phyloP scores from a whole-genome alignment of 495 filamentous ascomycete genomes.

The Daldinia bambusicola region DNA sequence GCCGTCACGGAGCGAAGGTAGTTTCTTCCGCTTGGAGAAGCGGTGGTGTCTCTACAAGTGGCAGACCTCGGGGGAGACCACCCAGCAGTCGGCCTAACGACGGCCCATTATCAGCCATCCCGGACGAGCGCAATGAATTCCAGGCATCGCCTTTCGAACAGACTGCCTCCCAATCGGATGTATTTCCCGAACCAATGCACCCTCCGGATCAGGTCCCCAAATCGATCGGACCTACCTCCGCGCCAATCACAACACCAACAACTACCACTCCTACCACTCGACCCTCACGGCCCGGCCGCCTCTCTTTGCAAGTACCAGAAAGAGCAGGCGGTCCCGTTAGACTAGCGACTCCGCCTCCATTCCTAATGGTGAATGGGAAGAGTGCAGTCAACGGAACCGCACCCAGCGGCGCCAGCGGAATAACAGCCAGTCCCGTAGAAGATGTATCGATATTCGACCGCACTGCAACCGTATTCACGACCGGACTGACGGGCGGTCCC shows the following conservation, averaged over 20 bases:
- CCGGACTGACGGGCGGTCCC: conserved; percentile 23
- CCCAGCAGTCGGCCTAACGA: conserved; percentile 76
- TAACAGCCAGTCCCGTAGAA: conserved; percentile 29
- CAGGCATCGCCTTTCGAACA: conserved; percentile 45
- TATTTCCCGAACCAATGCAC: conserved; percentile 36
- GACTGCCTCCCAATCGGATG: conserved; percentile 26
- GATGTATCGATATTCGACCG: conserved; percentile 43
- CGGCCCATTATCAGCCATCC: conserved; percentile 89
- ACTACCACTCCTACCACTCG: conserved; percentile 40
- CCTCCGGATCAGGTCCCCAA: conserved; percentile 47
- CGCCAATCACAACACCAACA: conserved; percentile 34
- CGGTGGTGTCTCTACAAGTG: conserved; percentile 69
- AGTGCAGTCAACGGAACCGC: conserved; percentile 33
- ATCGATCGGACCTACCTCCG: conserved; percentile 39
- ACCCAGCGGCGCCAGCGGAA: conserved; percentile 16
- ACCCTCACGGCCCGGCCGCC: conserved; percentile 59
- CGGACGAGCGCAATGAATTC: conserved; percentile 59
- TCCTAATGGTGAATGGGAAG: conserved; percentile 74
- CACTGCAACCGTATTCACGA: conserved; percentile 38
- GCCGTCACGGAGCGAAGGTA: conserved; percentile 86
- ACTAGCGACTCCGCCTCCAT: conserved; percentile 73
- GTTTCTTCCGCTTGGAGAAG: conserved; percentile 96
- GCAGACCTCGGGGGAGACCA: conserved; percentile 85
- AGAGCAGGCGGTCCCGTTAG: conserved; percentile 77
- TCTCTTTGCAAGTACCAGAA: conserved; percentile 85